Conservation (phyloP, 306 rosid genomes). For the Inga laurina region DNA sequence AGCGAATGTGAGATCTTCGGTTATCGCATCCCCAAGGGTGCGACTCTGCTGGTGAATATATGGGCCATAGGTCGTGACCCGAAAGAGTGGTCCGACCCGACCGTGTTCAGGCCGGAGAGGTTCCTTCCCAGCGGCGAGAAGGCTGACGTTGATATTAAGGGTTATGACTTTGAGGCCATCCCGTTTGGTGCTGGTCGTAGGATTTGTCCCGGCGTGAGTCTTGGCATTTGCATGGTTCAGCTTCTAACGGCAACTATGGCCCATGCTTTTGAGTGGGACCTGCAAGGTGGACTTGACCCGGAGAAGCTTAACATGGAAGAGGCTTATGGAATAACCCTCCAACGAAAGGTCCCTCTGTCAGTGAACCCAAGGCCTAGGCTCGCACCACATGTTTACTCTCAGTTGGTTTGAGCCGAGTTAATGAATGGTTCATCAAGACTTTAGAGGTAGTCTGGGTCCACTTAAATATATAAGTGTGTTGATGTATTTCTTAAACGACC, state of each 20-base stretch:
- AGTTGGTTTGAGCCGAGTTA: background rate
- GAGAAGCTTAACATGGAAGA: background rate
- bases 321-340: background rate
- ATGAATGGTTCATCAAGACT: background rate
- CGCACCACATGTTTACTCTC: background rate
- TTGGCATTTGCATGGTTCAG: background rate
- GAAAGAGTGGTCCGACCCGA: background rate
- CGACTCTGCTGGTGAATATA: background rate
- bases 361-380: background rate
- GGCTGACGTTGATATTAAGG: background rate
- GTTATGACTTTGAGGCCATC: background rate
- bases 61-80: slow-evolving; percentile 9
- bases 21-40: background rate
- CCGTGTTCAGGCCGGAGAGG: background rate
- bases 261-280: background rate
- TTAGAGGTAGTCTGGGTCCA: background rate
- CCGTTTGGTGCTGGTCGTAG: background rate
- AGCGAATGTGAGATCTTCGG: background rate
- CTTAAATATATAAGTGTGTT: background rate
- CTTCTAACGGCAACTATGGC: background rate
- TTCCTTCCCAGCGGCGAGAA: background rate
- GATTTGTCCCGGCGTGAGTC: background rate
- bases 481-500: background rate
- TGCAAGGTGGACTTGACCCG: background rate
- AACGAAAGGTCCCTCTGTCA: background rate